Conservation (phyloP, 1,284 basidiomycete species). For the Coriolopsis trogii region DNA sequence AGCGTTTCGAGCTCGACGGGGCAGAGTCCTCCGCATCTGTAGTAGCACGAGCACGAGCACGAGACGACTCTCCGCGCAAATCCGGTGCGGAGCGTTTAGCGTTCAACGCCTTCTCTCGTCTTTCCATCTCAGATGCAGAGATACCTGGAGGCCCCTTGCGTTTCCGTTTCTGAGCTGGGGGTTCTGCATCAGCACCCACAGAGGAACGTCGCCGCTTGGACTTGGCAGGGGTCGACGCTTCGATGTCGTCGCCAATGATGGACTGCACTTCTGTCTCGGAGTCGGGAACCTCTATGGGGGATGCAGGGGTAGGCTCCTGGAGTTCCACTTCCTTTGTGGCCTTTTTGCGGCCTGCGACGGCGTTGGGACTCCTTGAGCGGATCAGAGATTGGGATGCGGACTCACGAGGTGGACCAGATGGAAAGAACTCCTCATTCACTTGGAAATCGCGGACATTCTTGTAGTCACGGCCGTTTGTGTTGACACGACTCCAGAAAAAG, state of each 20-base stretch:
- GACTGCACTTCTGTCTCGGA: slow-evolving; percentile 24
- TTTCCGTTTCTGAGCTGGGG: slow-evolving; percentile 8
- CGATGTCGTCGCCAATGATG: slow-evolving; percentile 21
- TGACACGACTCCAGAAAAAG: slow-evolving; percentile 61
- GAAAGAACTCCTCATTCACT: slow-evolving; percentile 55
- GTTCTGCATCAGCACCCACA: background rate
- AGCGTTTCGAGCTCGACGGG: background rate
- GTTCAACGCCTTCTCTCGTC: background rate
- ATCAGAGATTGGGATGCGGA: slow-evolving; percentile 1
- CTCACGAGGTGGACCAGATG: slow-evolving; percentile 61
- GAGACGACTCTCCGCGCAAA: slow-evolving; percentile 3
- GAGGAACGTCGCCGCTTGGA: slow-evolving; percentile 27
- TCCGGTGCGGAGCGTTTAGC: slow-evolving; percentile 13
- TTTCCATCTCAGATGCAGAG: background rate
- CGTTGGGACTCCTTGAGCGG: background rate
- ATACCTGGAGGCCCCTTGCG: slow-evolving; percentile 10
- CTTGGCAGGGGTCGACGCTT: background rate
- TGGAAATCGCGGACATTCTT: slow-evolving; percentile 52
- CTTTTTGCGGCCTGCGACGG: slow-evolving; percentile 12
- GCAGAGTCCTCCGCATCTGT: slow-evolving; percentile 2
- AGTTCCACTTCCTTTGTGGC: slow-evolving; percentile 1
- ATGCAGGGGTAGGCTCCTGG: background rate
- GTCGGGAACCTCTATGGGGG: slow-evolving; percentile 6
- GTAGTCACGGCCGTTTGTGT: slow-evolving; percentile 53
- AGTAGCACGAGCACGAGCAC: background rate